These are phyloP conservation scores for Phytophthora ohioensis DNA, from an alignment of 352 stramenopile species.

Conservation along the genomic window DNA sequence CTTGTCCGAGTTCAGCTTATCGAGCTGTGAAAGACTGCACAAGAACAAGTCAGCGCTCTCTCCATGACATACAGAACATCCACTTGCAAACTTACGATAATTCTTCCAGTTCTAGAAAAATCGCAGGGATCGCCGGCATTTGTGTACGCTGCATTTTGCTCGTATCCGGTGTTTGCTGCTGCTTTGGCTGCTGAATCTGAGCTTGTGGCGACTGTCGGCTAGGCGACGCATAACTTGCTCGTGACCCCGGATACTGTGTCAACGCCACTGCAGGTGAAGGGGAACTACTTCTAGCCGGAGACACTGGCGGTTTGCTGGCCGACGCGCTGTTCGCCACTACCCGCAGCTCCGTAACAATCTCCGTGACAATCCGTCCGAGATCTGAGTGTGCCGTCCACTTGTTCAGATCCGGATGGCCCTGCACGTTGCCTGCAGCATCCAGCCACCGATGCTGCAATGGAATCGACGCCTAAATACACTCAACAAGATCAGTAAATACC, in stretches of 20 bases:
- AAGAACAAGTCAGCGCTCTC: constrained; percentile 9
- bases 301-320: constrained; percentile 33
- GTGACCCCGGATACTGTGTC: constrained; percentile 34
- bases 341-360: constrained; percentile 74
- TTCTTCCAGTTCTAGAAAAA: constrained; percentile 81
- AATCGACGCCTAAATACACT: constrained; percentile 58
- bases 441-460: constrained; percentile 80
- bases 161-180: constrained; percentile 42
- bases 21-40: constrained; percentile 58
- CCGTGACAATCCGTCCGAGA: constrained; percentile 78
- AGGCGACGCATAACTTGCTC: constrained; percentile 39
- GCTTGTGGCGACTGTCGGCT: constrained; percentile 39
- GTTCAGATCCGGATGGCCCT: constrained; percentile 75
- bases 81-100: constrained; percentile 62
- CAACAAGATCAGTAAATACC: background rate
- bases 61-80: background rate
- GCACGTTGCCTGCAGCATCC: constrained; percentile 74
- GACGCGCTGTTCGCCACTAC: constrained; percentile 21
- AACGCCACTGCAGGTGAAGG: constrained; percentile 27
- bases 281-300: constrained; percentile 31
- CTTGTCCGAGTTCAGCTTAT: constrained; percentile 68
- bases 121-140: constrained; percentile 76
- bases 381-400: constrained; percentile 88
- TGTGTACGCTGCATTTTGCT: constrained; percentile 70
- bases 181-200: constrained; percentile 45